These are phyloP conservation scores for Tricholoma sp. DNA, from an alignment of 768 basidiomycete species.

Conservation along the genomic window DNA sequence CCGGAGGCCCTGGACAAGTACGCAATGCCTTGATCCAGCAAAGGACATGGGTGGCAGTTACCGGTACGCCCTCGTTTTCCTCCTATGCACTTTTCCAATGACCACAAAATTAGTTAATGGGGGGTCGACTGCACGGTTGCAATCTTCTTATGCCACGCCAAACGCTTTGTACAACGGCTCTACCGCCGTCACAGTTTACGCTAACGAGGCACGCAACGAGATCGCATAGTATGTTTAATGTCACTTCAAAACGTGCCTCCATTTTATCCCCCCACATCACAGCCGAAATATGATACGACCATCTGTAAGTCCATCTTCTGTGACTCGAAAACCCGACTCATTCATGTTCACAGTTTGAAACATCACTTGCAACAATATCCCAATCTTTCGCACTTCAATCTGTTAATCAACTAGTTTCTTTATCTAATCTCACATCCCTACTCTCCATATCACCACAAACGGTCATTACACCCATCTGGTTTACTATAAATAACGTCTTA, in stretches of 20 bases:
- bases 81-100: not conserved
- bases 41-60: slow-evolving; percentile 48
- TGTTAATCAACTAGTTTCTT: slow-evolving; percentile 23
- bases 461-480: slow-evolving; percentile 44
- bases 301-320: slow-evolving; percentile 18
- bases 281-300: slow-evolving; percentile 31
- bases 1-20: slow-evolving; percentile 38
- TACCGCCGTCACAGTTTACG: slow-evolving; percentile 43
- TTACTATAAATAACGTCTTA: slow-evolving; percentile 41
- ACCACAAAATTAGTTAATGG: slow-evolving; percentile 30
- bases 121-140: slow-evolving; percentile 32
- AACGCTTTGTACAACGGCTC: slow-evolving; percentile 45
- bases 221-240: slow-evolving; percentile 46
- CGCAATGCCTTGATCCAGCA: slow-evolving; percentile 43
- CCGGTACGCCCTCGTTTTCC: slow-evolving; percentile 29
- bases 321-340: too few species aligned
- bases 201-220: slow-evolving; percentile 49
- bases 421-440: slow-evolving; percentile 26
- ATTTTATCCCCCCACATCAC: not conserved
- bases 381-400: slow-evolving; percentile 28
- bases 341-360: slow-evolving; percentile 24
- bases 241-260: not conserved
- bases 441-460: slow-evolving; percentile 44
- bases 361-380: slow-evolving; percentile 30
- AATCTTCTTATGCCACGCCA: slow-evolving; percentile 29